Evolutionary conservation across 1,284 basidiomycete genomes (phyloP).

Genomic region (Trametes hirsuta): DNA sequence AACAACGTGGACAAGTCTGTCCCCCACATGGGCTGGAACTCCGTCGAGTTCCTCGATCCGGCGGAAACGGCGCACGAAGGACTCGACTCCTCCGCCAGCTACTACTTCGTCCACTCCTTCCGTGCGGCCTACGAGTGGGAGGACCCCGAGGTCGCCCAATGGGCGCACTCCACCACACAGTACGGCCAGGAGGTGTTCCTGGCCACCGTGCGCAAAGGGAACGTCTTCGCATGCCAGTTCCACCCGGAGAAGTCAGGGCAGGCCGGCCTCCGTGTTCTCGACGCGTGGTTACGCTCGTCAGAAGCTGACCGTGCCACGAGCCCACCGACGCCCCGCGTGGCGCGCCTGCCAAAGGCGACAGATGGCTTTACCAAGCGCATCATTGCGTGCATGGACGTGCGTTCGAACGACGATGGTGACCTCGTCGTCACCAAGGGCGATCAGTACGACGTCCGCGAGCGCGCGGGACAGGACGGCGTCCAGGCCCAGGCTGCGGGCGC

Average conservation of each 20-base stretch:
- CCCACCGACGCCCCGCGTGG: conserved; percentile 37
- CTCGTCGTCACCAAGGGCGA: conserved; percentile 99
- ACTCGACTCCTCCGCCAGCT: conserved; percentile 60
- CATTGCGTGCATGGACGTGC: conserved; percentile 97
- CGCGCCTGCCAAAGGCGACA: conserved; percentile 43
- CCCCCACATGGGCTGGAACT: conserved; percentile 99
- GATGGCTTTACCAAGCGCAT: conserved; percentile 91
- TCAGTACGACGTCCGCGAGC: conserved; percentile 96
- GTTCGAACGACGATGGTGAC: conserved; percentile 95
- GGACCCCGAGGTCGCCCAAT: conserved; percentile 61
- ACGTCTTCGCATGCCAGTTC: conserved; percentile 95
- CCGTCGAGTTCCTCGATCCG: conserved; percentile 58
- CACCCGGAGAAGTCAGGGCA: conserved; percentile 98
- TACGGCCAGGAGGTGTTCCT: conserved; percentile 96
- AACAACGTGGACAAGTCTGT: conserved; percentile 79
- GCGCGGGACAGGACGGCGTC: conserved; percentile 36
- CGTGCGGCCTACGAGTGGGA: conserved; percentile 75
- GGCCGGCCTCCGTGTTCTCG: conserved; percentile 86
- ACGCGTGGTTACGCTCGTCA: conserved; percentile 79
- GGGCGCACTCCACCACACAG: conserved; percentile 88
- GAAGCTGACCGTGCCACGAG: conserved; percentile 42
- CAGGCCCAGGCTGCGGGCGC: conserved; percentile 59
- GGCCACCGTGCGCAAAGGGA: conserved; percentile 81
- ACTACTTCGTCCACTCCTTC: conserved; percentile 99
- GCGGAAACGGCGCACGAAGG: conserved; percentile 46